A percentile compares a stretch with the other conserved stretches of the same genome.
Evolutionary conservation across 805 yeast species (phyloP).

Genomic region (Cyberlindnera galapagoensis): DNA sequence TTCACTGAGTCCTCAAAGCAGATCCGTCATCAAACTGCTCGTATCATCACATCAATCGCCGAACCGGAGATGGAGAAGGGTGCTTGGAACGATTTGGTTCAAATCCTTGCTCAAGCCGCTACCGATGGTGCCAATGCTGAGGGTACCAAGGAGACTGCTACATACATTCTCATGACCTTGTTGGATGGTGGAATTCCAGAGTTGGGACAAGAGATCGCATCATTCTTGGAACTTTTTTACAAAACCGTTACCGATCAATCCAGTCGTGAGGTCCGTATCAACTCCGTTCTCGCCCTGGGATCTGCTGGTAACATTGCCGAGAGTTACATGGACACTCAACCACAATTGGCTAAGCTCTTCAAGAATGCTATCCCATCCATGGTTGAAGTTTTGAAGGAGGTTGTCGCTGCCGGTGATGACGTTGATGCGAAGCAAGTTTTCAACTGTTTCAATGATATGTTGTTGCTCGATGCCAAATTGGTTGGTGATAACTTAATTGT

Average conservation of each 20-base stretch:
- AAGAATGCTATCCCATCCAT: constrained; percentile 67
- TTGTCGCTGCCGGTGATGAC: constrained; percentile 62
- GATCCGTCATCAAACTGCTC: constrained; percentile 83
- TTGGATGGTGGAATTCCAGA: constrained; percentile 64
- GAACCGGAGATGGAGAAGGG: constrained; percentile 61
- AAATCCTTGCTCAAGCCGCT: constrained; percentile 62
- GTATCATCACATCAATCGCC: constrained; percentile 84
- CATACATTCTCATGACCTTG: constrained; percentile 69
- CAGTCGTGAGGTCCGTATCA: constrained; percentile 70
- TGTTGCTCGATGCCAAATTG: constrained; percentile 69
- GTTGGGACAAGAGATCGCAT: constrained; percentile 51
- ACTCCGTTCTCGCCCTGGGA: constrained; percentile 74
- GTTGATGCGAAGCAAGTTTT: constrained; percentile 70
- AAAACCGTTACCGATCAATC: constrained; percentile 54
- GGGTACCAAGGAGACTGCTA: constrained; percentile 67
- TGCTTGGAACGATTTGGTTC: constrained; percentile 74
- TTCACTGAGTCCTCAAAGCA: constrained; percentile 55
- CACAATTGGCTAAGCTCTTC: constrained; percentile 46
- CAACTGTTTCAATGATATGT: constrained; percentile 76
- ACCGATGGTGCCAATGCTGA: constrained; percentile 42
- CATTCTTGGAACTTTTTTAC: constrained; percentile 66
- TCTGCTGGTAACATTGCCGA: constrained; percentile 61
- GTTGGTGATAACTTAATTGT: constrained; percentile 69
- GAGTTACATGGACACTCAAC: constrained; percentile 43
- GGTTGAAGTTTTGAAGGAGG: constrained; percentile 74